Evolutionary conservation across 2,329 filamentous ascomycete species (phyloP).

Genomic region (Penicillium sp.): DNA sequence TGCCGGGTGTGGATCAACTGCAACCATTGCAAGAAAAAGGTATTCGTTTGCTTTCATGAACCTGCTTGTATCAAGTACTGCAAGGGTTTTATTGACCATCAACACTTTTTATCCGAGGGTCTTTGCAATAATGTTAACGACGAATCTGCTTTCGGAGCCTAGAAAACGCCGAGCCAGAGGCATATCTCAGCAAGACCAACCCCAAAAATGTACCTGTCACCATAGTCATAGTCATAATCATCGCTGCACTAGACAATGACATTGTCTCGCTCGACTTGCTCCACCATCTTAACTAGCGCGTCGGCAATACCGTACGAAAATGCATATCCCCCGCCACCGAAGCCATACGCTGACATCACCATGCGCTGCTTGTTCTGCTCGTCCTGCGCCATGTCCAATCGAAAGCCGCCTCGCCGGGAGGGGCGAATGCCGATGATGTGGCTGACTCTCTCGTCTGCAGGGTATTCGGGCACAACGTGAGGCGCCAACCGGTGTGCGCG

Average conservation of each 20-base stretch:
- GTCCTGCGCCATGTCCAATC: constrained; percentile 36
- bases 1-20: no score
- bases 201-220: no score
- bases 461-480: constrained; percentile 38
- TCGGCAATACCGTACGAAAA: constrained; percentile 44
- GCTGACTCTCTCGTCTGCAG: constrained; percentile 31
- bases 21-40: no score
- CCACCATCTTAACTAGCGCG: constrained; percentile 40
- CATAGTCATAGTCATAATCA: not conserved
- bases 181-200: no score
- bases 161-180: no score
- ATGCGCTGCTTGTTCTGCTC: constrained; percentile 27
- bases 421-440: constrained; percentile 44
- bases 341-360: constrained; percentile 43
- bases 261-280: constrained; percentile 35
- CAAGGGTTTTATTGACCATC: no score
- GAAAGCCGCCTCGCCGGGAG: constrained; percentile 39
- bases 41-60: no score
- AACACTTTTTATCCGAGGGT: no score
- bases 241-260: constrained; percentile 25
- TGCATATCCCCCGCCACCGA: constrained; percentile 44
- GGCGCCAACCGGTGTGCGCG: constrained; percentile 44
- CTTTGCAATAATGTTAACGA: no score
- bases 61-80: no score
- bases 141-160: no score